Evolutionary conservation across 176 grass and related monocot species (phyloP).

Genomic region (Panicum miliaceum): DNA sequence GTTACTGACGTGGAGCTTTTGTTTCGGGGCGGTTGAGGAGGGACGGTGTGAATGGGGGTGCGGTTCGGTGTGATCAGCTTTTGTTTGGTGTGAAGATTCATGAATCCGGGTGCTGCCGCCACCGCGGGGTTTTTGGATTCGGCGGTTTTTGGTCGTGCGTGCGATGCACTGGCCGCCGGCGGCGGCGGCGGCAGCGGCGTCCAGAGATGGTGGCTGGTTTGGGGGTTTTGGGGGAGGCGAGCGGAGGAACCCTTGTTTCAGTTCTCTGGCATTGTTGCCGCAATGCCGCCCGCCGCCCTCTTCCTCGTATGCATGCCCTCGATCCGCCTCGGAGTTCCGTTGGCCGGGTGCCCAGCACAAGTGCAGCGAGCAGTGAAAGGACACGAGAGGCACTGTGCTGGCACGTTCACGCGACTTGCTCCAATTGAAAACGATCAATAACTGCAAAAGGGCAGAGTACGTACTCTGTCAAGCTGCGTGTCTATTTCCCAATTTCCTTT

Average conservation of each 20-base stretch:
- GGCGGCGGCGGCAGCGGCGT: too few species aligned
- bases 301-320: not conserved
- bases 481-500: not conserved
- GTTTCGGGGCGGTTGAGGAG: not conserved
- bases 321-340: not conserved
- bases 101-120: not conserved
- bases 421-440: not conserved
- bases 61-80: not conserved
- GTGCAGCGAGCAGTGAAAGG: not conserved
- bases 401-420: not conserved
- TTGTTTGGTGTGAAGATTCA: not conserved
- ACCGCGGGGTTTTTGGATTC: not conserved
- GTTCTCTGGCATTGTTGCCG: too few species aligned
- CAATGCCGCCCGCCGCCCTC: too few species aligned
- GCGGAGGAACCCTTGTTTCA: too few species aligned
- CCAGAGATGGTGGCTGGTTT: too few species aligned
- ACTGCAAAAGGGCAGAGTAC: not conserved
- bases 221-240: too few species aligned
- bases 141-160: not conserved
- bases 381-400: not conserved
- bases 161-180: not conserved
- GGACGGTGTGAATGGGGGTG: not conserved
- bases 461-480: not conserved
- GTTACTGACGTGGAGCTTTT: constrained; percentile 21
- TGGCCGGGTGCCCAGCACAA: not conserved